These are phyloP conservation scores for Monilinia fructicola DNA, from an alignment of 2,329 filamentous ascomycete genomes.

Conservation along the genomic window DNA sequence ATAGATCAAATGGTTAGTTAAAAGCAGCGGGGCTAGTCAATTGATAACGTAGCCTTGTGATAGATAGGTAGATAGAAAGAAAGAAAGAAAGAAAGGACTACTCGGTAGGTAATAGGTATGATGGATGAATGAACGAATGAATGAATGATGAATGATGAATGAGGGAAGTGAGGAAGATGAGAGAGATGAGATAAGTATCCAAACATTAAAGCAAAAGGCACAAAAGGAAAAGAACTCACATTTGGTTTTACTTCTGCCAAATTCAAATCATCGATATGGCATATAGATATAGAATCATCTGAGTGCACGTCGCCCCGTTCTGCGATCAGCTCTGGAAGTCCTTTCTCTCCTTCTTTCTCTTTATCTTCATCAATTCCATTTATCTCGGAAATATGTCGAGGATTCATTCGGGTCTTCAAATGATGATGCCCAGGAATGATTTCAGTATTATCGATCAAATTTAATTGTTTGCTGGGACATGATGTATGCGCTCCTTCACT, in stretches of 20 bases:
- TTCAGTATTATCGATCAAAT: slow-evolving; percentile 3
- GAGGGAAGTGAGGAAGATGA: neutral
- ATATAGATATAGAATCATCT: neutral
- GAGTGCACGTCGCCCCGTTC: neutral
- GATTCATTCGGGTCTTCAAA: slow-evolving; percentile 7
- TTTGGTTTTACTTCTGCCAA: neutral
- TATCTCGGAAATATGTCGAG: slow-evolving; percentile 14
- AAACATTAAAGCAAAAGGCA: neutral
- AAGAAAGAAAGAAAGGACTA: too few species aligned
- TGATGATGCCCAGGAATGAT: neutral
- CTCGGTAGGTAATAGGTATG: too few species aligned
- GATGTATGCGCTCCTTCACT: neutral
- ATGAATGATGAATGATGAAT: neutral
- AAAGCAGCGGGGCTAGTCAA: slow-evolving; percentile 20
- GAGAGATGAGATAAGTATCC: neutral
- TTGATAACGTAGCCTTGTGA: neutral
- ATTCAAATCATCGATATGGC: slow-evolving; percentile 7
- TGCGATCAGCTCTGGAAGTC: neutral
- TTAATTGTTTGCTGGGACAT: neutral
- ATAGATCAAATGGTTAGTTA: slow-evolving; percentile 15
- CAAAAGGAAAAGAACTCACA: neutral
- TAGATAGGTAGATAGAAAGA: slow-evolving; percentile 5
- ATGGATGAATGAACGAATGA: too few species aligned
- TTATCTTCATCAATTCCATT: slow-evolving; percentile 1
- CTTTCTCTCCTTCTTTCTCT: neutral